Evolutionary conservation across 1,284 basidiomycete genomes (phyloP), one percentile per base, ranked within the genome.

Genomic region (Sporisorium sorghi): DNA sequence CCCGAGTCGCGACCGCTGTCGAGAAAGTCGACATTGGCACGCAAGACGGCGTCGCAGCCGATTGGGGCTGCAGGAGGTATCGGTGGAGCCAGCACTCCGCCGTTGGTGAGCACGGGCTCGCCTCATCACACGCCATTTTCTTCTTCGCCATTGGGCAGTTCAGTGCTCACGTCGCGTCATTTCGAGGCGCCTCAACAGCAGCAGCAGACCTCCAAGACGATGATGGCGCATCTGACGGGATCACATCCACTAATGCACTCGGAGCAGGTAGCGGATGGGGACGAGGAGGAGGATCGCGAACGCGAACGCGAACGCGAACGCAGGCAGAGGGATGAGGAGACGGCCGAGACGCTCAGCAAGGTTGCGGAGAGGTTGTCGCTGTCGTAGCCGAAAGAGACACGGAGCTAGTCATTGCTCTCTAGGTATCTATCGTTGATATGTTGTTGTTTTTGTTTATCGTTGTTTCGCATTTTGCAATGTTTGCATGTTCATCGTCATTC

Each of bases 111-210:
- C 26, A 28, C 53, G 15, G 37, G 57, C n/a, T 73, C 71, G 17
- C 61, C 65, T 11, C 65, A 65, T 21, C 71, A 61, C 46, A 66
- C 62, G 44, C 72, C 66, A 6, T 74, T 59, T 44, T 74, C 72
- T 14, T 66, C 62, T 1, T 74, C 72, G 47, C 72, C 72, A 19
- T 46, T 74, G 35, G 62, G 72, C 24, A 70, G 55, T 19, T 62
- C 62, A 15, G 61, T 69, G 55, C 51, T 73, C 10, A 69, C 58
- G 1, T 69, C 71, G 42, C 58, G 61, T 5, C 61, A 58, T 30
- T 61, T 58, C 42, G 71, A 73, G 28, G 44, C 58, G 43, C 53
- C 67, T 42, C 51, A 59, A 21, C 59, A 57, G 51, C 52, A 48
- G 35, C 42, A 43, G 40, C 47, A 59, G 30, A 58, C 19, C 58